Base-by-base conservation (phyloP, 139 green algal species). In the Spirogloea muscicola region DNA sequence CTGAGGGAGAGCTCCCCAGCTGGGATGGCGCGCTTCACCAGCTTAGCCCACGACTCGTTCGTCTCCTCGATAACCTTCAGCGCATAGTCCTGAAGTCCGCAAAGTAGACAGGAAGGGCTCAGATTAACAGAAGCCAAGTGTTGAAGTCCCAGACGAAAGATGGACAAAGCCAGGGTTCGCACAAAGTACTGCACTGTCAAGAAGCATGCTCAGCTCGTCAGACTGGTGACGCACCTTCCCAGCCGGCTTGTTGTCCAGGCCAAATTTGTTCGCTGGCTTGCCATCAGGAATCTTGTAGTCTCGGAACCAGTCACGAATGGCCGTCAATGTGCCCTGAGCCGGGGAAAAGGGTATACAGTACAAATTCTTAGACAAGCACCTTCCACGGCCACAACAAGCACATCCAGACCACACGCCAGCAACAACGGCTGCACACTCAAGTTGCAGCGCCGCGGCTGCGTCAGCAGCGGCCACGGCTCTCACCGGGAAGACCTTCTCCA, bases 201-300 rank as follows among this genome's bases (percentile, higher is more conserved):
- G n/a, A n/a, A n/a, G n/a, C n/a, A n/a, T n/a, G n/a, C n/a, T n/a
- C n/a, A n/a, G n/a, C n/a, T n/a, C n/a, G n/a, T n/a, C n/a, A n/a
- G n/a, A n/a, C n/a, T n/a, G n/a, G n/a, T n/a, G n/a, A n/a, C n/a
- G 43, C 34, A 72, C 62, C 62, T 69, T 76, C 33, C 36, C 36
- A 10, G 52, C 52, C 3, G 73, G 73, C 79, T 94, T 91, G 88
- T 92, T 84, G 77, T 96, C 79, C 68, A 90, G 95, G 70, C 94
- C 94, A 82, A 96, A 98, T 65, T 86, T 86, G 86, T 98, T 98
- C 29, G 81, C 79, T 31, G 90, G 89, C 89, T 98, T 98, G 84
- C 94, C 94, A 74, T 98, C 94, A 44, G 94, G 94, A 18, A 91
- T 97, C 88, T 98, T 98, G 90, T 98, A 98, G 84, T 98, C 94